Conservation (phyloP, 805 yeast species). For the Candida piceae region DNA sequence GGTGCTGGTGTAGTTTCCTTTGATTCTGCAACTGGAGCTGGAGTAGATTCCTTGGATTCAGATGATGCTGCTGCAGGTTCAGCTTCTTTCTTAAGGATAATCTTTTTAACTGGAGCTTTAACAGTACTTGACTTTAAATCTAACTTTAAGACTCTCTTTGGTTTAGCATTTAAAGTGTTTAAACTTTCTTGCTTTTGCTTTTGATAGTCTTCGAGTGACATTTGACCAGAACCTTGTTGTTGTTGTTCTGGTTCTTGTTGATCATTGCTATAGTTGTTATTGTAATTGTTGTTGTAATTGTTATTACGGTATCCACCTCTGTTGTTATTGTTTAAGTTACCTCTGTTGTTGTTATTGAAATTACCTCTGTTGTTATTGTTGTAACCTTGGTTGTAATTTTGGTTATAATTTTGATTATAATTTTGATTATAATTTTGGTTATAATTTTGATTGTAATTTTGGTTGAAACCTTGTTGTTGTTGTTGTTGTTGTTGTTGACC, state of each 20-base stretch:
- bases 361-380: conserved; percentile 18
- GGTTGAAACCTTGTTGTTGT: conserved; percentile 5
- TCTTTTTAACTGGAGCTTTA: conserved; percentile 35
- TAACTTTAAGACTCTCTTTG: conserved; percentile 62
- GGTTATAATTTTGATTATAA: conserved; percentile 17
- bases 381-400: conserved; percentile 23
- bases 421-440: conserved; percentile 13
- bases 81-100: conserved; percentile 32
- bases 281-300: conserved; percentile 15
- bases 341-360: conserved; percentile 22
- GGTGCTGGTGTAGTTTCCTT: conserved; percentile 10
- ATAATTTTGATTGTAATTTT: conserved; percentile 21
- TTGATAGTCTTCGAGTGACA: conserved; percentile 81
- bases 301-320: conserved; percentile 24
- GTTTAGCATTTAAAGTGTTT: conserved; percentile 42
- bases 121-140: conserved; percentile 56
- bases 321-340: conserved; percentile 20
- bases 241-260: conserved; percentile 10
- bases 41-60: conserved; percentile 13
- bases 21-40: conserved; percentile 12
- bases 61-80: conserved; percentile 27
- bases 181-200: conserved; percentile 51
- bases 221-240: conserved; percentile 34
- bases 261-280: conserved; percentile 13
- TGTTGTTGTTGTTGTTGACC: conserved; percentile 7